These are phyloP conservation scores for Syzygium aromaticum DNA, from an alignment of 345 rosid genomes.

Conservation along the genomic window DNA sequence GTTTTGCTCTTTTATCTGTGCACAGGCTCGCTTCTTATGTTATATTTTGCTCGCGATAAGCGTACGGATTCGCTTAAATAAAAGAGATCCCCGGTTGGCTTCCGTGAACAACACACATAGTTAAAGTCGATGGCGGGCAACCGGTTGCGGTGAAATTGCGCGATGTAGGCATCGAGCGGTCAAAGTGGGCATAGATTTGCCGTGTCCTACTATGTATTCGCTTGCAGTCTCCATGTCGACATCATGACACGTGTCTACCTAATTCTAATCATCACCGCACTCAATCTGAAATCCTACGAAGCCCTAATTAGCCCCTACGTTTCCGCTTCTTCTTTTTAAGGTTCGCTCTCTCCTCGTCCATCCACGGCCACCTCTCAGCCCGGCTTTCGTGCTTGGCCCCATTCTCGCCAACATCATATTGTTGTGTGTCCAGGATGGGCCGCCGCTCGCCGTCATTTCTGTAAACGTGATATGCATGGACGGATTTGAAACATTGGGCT, in stretches of 20 bases:
- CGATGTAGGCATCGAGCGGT: neutral
- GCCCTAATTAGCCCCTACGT: neutral
- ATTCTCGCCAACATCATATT: neutral
- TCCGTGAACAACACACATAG: neutral
- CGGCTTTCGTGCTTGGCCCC: neutral
- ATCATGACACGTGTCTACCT: accelerated
- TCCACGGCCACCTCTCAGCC: accelerated
- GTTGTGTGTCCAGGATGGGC: accelerated
- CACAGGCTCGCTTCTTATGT: neutral
- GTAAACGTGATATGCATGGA: no score
- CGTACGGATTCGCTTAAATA: neutral
- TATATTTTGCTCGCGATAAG: neutral
- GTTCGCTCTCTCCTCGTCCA: neutral
- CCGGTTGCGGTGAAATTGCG: neutral
- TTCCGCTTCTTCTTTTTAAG: accelerated
- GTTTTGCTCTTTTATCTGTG: neutral
- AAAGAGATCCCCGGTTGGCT: neutral
- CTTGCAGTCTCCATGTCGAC: accelerated
- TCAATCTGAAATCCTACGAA: neutral
- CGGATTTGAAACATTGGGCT: no score
- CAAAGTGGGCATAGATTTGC: neutral
- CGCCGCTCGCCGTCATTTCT: accelerated
- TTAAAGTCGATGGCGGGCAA: neutral
- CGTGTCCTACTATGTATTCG: accelerated
- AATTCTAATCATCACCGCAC: neutral